A percentile compares a stretch with the other conserved stretches of the same genome.
Evolutionary conservation across 768 basidiomycete genomes (phyloP).

Genomic region (Lactarius hatsudake): DNA sequence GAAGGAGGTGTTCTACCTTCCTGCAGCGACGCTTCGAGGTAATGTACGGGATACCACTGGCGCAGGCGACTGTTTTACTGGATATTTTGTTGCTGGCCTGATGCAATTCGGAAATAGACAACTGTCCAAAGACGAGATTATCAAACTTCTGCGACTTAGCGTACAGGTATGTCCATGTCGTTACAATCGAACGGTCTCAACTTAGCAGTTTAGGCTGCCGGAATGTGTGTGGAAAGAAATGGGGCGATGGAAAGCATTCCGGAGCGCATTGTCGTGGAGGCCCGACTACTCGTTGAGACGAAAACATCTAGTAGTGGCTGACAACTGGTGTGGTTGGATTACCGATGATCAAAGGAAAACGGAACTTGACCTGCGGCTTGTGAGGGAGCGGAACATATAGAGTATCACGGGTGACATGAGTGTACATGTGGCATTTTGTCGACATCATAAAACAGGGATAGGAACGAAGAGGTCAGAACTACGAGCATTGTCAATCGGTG

Average conservation of each 20-base stretch:
- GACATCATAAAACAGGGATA: slow-evolving; percentile 19
- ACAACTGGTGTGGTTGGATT: neutral
- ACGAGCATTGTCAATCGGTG: neutral
- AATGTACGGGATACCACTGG: slow-evolving; percentile 52
- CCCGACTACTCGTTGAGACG: no score
- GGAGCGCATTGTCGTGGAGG: slow-evolving; percentile 39
- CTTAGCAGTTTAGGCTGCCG: slow-evolving; percentile 46
- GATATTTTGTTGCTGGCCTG: slow-evolving; percentile 55
- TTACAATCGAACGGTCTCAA: neutral
- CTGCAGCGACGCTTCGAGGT: slow-evolving; percentile 45
- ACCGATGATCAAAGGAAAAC: neutral
- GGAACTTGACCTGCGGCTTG: slow-evolving; percentile 7
- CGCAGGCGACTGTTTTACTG: slow-evolving; percentile 63
- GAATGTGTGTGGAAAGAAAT: slow-evolving; percentile 55
- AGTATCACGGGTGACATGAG: slow-evolving; percentile 32
- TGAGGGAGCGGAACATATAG: slow-evolving; percentile 29
- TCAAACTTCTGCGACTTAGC: slow-evolving; percentile 38
- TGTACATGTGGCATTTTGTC: slow-evolving; percentile 42
- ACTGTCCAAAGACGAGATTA: slow-evolving; percentile 32
- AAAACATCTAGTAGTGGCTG: neutral
- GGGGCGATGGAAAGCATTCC: slow-evolving; percentile 63
- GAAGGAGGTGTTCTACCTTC: slow-evolving; percentile 38
- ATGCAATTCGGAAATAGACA: slow-evolving; percentile 40
- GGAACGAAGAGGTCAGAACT: slow-evolving; percentile 38
- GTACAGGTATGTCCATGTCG: slow-evolving; percentile 39